Base-by-base conservation (phyloP, 352 stramenopile genomes). In the Phytophthora parvispora region DNA sequence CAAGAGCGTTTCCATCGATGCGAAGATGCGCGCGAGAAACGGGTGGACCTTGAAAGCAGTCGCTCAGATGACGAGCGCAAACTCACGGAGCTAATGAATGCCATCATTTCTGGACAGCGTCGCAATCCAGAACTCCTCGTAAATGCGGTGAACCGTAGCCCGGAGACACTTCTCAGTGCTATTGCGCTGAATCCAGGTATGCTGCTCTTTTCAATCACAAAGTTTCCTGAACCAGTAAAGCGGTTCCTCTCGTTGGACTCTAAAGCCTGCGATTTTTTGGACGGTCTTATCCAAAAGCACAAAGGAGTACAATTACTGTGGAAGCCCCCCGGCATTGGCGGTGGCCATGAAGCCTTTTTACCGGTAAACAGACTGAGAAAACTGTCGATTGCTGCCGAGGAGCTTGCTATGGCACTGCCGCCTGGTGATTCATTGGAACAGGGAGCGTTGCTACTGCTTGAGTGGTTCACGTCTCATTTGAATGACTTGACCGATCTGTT, bases 161-260 rank as follows among this genome's bases (percentile, higher is more conserved):
- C 83, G 4, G 87, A 92, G 59, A 86, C 91, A 4, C 57, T 95
- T n/a, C 56, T 91, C 42, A 89, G 69, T 34, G 83, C 86, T 0
- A 78, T 93, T 13, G 45, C 78, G 6, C 61, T 86, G 15, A 92
- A 93, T 63, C 81, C 86, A 10, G 84, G 87, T 0, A 93, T 95
- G 53, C 62, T 94, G 27, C 65, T 86, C 20, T 93, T 93, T 27
- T 72, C 73, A 6, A 93, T 95, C 60, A 83, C 77, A 13, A 91
- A 93, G 61, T 93, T 91, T 40, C 45, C 85, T 4, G 73, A 82
- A 1, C 55, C 74, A 3, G 87, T 93, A n/a, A 91, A 92, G 68
- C 60, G 74, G 6, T 94, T 94, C 48, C 54, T 94, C 4, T 77
- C 77, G 9, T 52, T 94, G 28, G 87, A 94, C 45, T 27, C 75